Percentiles rank a stretch among this genome's conserved stretches.
Conservation (phyloP, 129 eudicot species). For the Helichrysum umbraculigerum region DNA sequence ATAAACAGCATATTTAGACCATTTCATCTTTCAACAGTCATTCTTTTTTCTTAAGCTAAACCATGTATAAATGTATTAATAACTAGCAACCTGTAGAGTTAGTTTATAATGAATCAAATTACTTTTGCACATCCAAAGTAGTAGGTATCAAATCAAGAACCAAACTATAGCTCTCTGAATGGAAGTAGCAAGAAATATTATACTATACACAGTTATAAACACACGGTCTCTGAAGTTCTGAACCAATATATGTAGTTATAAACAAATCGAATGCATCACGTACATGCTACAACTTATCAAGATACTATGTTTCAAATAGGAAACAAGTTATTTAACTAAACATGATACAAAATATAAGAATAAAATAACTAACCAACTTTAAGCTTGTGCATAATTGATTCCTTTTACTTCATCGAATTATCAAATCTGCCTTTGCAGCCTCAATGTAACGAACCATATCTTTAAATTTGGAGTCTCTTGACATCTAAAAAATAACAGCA, state of each 20-base stretch:
- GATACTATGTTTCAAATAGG: background rate
- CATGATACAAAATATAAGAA: background rate
- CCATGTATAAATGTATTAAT: too few relatives aligned
- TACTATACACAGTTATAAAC: background rate
- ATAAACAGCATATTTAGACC: too few relatives aligned
- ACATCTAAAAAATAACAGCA: slow-evolving; percentile 41
- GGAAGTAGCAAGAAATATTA: background rate
- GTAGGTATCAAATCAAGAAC: background rate
- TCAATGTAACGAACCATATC: slow-evolving; percentile 45
- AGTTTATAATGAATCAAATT: too few relatives aligned
- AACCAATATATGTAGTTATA: background rate
- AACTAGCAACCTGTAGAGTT: too few relatives aligned
- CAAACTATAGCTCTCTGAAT: background rate
- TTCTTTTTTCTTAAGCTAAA: too few relatives aligned
- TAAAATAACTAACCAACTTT: slow-evolving; percentile 49
- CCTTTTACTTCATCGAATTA: slow-evolving; percentile 56
- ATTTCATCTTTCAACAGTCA: too few relatives aligned
- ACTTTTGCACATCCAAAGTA: too few relatives aligned
- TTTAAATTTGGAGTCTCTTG: slow-evolving; percentile 30
- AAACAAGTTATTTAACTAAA: background rate
- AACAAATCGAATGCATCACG: background rate
- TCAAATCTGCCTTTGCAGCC: slow-evolving; percentile 45
- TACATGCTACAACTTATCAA: background rate
- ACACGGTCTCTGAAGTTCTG: background rate
- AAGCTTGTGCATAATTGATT: slow-evolving; percentile 39